A percentile compares a stretch with the other conserved stretches of the same genome.
phyloP scores from a whole-genome alignment of 805 yeast genomes.

The Cephaloascus fragrans region DNA sequence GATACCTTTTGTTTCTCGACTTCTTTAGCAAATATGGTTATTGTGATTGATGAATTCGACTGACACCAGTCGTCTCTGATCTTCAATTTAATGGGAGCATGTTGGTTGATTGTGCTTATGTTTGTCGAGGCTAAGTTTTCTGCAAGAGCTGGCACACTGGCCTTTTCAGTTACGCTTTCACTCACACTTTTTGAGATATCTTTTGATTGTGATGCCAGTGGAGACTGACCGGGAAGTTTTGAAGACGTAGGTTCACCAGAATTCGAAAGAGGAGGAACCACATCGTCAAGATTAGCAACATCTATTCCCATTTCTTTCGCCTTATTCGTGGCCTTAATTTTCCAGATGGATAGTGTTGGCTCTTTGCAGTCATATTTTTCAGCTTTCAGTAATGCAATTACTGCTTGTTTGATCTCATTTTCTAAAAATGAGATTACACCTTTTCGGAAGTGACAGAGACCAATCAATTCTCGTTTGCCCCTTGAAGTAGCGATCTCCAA shows the following conservation, averaged over 20 bases:
- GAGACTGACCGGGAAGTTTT: not conserved
- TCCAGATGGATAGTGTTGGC: conserved; percentile 39
- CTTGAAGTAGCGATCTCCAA: conserved; percentile 31
- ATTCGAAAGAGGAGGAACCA: conserved; percentile 1
- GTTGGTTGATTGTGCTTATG: conserved; percentile 22
- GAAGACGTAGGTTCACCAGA: no score
- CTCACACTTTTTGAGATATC: not conserved
- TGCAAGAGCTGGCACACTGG: conserved; percentile 1
- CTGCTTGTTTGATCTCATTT: conserved; percentile 36
- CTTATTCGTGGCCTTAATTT: conserved; percentile 23
- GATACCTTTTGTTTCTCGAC: conserved; percentile 40
- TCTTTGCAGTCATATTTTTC: conserved; percentile 32
- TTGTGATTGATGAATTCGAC: conserved; percentile 39
- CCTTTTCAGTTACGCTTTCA: conserved; percentile 1
- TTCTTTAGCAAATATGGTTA: conserved; percentile 64
- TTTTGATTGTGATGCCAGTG: no score
- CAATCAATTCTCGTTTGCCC: conserved; percentile 37
- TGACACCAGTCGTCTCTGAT: conserved; percentile 42
- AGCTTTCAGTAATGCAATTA: conserved; percentile 31
- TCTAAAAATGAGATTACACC: conserved; percentile 27
- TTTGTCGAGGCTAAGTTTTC: conserved; percentile 9
- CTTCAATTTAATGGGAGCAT: conserved; percentile 27
- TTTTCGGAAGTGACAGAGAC: conserved; percentile 35
- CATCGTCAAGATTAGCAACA: conserved; percentile 4
- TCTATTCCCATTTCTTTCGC: conserved; percentile 11